Evolutionary conservation across 192 early-diverging fungal species (phyloP).

Genomic region (Podila epigama): DNA sequence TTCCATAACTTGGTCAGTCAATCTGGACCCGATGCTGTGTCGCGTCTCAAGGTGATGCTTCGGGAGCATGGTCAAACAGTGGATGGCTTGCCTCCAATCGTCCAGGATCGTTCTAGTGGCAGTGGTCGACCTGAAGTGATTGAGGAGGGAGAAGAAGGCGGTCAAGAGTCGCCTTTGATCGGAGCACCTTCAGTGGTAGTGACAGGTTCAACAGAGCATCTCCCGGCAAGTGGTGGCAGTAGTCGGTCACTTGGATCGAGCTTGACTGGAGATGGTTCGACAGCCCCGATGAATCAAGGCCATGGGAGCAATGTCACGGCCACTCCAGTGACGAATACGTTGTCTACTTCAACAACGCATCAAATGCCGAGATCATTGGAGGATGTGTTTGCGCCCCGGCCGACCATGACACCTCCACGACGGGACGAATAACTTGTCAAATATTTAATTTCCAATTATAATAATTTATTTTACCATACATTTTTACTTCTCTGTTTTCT

Average conservation of each 20-base stretch:
- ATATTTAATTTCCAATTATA: background rate
- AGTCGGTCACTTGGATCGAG: background rate
- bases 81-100: constrained; percentile 17
- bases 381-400: constrained; percentile 42
- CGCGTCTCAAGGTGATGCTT: constrained; percentile 38
- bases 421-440: background rate
- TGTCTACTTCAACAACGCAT: constrained; percentile 15
- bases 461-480: background rate
- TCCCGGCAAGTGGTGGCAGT: background rate
- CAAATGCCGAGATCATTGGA: constrained; percentile 40
- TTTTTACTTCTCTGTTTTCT: background rate
- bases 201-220: background rate
- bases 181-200: background rate
- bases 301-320: background rate
- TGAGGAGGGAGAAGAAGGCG: constrained; percentile 7
- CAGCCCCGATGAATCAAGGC: background rate
- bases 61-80: constrained; percentile 38
- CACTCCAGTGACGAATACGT: constrained; percentile 1
- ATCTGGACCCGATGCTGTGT: constrained; percentile 42
- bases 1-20: constrained; percentile 46
- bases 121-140: background rate
- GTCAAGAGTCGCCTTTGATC: background rate
- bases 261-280: background rate
- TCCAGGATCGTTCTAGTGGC: background rate
- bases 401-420: background rate